phyloP scores from a whole-genome alignment of 441 rosid species.

The Euphorbia schlechtendalii region DNA sequence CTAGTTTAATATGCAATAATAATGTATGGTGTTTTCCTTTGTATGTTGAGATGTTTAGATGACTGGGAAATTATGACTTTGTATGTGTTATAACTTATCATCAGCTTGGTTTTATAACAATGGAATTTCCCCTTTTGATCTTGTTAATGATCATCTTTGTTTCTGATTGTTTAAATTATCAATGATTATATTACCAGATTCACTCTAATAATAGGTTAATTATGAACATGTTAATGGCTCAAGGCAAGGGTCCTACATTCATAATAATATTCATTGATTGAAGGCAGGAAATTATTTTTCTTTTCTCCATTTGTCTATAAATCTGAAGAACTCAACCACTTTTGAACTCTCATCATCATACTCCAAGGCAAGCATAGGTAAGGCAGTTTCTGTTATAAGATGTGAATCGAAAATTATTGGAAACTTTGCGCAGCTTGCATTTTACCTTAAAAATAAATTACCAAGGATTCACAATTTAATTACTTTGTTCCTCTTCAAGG shows the following conservation, averaged over 20 bases:
- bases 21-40: slow-evolving; percentile 49
- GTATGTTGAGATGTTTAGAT: slow-evolving; percentile 39
- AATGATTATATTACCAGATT: too few species aligned
- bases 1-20: slow-evolving; percentile 37
- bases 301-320: too few species aligned
- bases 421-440: too few species aligned
- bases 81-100: slow-evolving; percentile 22
- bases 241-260: too few species aligned
- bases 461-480: too few species aligned
- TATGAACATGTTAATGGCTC: too few species aligned
- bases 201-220: too few species aligned
- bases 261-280: too few species aligned
- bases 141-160: too few species aligned
- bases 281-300: too few species aligned
- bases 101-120: slow-evolving; percentile 26
- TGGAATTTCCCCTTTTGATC: neutral
- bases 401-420: slow-evolving; percentile 69
- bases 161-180: too few species aligned
- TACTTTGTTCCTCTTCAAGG: slow-evolving; percentile 46
- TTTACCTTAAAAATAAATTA: too few species aligned
- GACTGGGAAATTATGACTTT: slow-evolving; percentile 41
- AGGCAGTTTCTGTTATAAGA: slow-evolving; percentile 58
- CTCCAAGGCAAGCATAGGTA: slow-evolving; percentile 85
- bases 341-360: slow-evolving; percentile 71
- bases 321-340: slow-evolving; percentile 69